Evolutionary conservation across 495 filamentous ascomycete genomes (phyloP), one percentile per base, ranked within the genome.

Genomic region (Clavariopsis aquatica): DNA sequence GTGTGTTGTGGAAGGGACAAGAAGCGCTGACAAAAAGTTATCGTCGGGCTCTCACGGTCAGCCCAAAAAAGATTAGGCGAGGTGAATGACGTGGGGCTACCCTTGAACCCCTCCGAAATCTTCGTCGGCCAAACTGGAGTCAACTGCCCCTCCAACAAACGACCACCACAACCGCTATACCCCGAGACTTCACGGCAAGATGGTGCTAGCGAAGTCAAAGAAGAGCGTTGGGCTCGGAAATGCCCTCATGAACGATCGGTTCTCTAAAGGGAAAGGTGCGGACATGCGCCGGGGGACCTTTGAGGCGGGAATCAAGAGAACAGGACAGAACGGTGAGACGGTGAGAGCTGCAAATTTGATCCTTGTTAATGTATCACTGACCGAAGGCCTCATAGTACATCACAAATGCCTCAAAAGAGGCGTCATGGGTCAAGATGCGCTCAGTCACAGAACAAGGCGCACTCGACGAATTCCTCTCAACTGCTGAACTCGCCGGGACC

Each of bases 361-460:
- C 23, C 12, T 15, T 34, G 12, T 34, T 12, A 7, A 36, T 20
- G 23, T 43, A 12, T 26, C 1, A n/a, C 46, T 51, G 8, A 31
- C 24, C 20, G 22, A 31, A 20, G n/a, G n/a, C 43, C 23, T 17
- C 52, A 20, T 49, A 73, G 58, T 79, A 78, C 57, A 57, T 76
- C 54, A 78, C 74, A 20, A 75, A 74, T 63, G 83, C 84, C 61
- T 83, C 81, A 64, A 85, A 89, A 72, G 89, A 94, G 72, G 90
- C 89, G 55, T 79, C 85, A 68, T 93, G 89, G 89, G 85, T 92
- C 71, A 98, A 97, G 81, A 97, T 98, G 93, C 91, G 93, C 77
- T 93, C 89, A 78, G 89, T 98, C 68, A 99, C 95, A 24, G 93
- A 98, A 80, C 95, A 99, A 78, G 93, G 86, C 60, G 92, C 93